Conservation (phyloP, 768 basidiomycete species). For the Pisolithus tinctorius region DNA sequence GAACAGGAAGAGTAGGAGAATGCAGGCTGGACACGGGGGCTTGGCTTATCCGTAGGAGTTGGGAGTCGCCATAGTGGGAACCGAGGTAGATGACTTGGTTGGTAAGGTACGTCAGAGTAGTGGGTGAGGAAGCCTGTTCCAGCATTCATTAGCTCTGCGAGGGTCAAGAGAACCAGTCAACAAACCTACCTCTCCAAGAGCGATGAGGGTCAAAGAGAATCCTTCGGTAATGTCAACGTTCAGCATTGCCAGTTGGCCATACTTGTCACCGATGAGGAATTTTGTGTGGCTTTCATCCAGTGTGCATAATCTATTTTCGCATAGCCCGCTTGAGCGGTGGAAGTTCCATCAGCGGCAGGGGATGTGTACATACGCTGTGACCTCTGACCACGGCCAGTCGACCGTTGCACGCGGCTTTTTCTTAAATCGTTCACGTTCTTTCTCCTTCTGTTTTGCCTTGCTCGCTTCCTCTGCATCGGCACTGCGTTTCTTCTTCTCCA, state of each 20-base stretch:
- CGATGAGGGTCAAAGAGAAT: conserved; percentile 41
- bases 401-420: conserved; percentile 50
- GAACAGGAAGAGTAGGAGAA: conserved; percentile 45
- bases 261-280: conserved; percentile 62
- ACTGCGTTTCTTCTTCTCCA: conserved; percentile 46
- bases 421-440: conserved; percentile 45
- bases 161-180: neutral
- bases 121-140: conserved; percentile 61
- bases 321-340: conserved; percentile 1
- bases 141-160: neutral
- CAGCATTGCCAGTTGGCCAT: conserved; percentile 66
- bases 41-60: conserved; percentile 55
- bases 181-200: conserved; percentile 62
- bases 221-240: conserved; percentile 40
- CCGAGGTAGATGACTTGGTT: conserved; percentile 70
- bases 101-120: conserved; percentile 63
- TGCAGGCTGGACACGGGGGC: conserved; percentile 36
- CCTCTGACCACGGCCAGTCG: conserved; percentile 72
- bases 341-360: conserved; percentile 15
- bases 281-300: conserved; percentile 40
- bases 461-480: conserved; percentile 33
- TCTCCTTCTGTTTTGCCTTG: conserved; percentile 51
- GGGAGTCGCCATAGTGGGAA: conserved; percentile 78
- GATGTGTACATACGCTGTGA: conserved; percentile 46
- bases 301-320: conserved; percentile 39